Conservation (phyloP, 495 filamentous ascomycete species). For the Penicillium waksmanii region DNA sequence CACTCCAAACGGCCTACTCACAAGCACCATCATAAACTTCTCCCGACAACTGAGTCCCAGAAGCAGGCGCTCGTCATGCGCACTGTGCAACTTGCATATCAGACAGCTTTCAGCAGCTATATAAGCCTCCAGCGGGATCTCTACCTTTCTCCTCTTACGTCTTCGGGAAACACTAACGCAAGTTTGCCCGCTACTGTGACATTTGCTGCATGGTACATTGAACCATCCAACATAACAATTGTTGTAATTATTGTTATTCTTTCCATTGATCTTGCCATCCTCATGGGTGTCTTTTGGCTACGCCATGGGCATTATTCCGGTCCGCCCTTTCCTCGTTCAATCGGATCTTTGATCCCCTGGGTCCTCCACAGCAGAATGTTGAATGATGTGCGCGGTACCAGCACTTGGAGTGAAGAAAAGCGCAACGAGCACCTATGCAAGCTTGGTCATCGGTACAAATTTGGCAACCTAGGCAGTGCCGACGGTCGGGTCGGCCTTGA, state of each 20-base stretch:
- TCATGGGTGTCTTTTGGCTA: conserved; percentile 23
- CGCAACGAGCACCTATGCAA: conserved; percentile 6
- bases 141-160: conserved; percentile 13
- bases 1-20: background rate
- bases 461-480: background rate
- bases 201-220: conserved; percentile 17
- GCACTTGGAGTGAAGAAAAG: conserved; percentile 7
- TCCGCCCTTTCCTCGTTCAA: conserved; percentile 24
- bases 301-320: conserved; percentile 23
- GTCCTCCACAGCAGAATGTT: conserved; percentile 25
- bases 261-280: conserved; percentile 21
- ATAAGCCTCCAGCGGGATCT: conserved; percentile 18
- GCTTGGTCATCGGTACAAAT: conserved; percentile 6
- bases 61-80: conserved; percentile 2
- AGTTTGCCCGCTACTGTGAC: background rate
- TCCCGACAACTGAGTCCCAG: background rate
- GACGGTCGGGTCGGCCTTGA: conserved; percentile 4
- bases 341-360: conserved; percentile 32
- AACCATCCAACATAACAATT: conserved; percentile 21
- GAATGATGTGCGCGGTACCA: conserved; percentile 10
- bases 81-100: conserved; percentile 19
- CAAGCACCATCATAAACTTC: background rate
- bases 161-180: background rate
- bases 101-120: conserved; percentile 25
- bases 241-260: conserved; percentile 27